Evolutionary conservation across 2,329 filamentous ascomycete species (phyloP).

Genomic region (Cercospora zeina): DNA sequence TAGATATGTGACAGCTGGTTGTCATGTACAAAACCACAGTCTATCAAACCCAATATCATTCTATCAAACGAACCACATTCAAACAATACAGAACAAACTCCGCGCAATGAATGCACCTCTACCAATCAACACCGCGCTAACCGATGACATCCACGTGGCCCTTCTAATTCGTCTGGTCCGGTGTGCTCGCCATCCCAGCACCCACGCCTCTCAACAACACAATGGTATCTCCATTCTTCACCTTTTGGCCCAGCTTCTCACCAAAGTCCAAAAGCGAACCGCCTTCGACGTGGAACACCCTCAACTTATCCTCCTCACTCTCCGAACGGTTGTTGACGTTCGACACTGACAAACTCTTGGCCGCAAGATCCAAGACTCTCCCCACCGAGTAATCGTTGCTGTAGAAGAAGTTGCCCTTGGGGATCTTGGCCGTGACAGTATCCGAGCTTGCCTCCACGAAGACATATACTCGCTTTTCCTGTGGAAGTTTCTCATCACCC

Average conservation of each 20-base stretch:
- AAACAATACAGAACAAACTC: not conserved
- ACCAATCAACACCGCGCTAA: not conserved
- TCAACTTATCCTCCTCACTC: constrained; percentile 74
- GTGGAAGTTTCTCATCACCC: constrained; percentile 77
- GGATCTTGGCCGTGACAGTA: constrained; percentile 79
- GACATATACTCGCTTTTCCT: constrained; percentile 85
- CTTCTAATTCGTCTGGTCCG: constrained; percentile 29
- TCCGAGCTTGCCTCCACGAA: constrained; percentile 87
- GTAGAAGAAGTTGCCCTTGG: constrained; percentile 59
- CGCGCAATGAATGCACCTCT: not conserved
- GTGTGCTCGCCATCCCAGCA: constrained; percentile 49
- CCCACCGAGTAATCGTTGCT: constrained; percentile 82
- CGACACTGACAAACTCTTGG: constrained; percentile 72
- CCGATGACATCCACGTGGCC: not conserved
- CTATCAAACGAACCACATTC: not conserved
- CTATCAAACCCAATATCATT: no score
- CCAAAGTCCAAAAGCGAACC: constrained; percentile 82
- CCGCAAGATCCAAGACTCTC: constrained; percentile 74
- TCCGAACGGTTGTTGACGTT: constrained; percentile 80
- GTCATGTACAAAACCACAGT: no score
- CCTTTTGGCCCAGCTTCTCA: constrained; percentile 72
- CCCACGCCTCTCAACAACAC: constrained; percentile 85
- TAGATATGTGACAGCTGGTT: no score
- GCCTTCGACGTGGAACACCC: constrained; percentile 91
- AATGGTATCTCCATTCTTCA: constrained; percentile 84